Base-by-base conservation (phyloP, 2,329 filamentous ascomycete species). In the Tolypocladium sp. region DNA sequence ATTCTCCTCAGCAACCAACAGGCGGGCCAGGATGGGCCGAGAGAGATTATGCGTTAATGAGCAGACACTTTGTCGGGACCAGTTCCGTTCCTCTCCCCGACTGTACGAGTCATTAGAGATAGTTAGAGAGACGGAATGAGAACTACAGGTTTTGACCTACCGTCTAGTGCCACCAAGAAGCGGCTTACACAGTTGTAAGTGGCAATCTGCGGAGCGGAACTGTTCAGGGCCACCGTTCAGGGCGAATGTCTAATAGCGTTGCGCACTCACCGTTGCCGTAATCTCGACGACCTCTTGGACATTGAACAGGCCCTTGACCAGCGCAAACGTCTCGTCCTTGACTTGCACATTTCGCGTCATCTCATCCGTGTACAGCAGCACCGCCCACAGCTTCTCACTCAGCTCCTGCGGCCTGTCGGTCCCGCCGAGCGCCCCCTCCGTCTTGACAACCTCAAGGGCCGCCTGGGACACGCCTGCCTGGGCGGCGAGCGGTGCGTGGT, bases 111-210 rank as follows among this genome's bases (percentile, higher is more conserved):
- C 10, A 56, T 67, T 61, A 66, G 64, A 49, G n/a, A n/a, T 37
- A 42, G 33, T 25, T 42, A 57, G 42, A 55, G 42, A 44, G 30
- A 25, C n/a, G 12, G 44, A 54, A 60, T 35, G 6, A 30, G 40
- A 38, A 59, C 25, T 38, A 57, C 56, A 55, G 56, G n/a, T 27
- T 42, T 58, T 60, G 49, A 55, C 82, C 73, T 74, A 86, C 84
- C 89, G 75, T 95, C 87, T 59, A 96, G 72, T 17, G 91, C 91
- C 25, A 95, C 90, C 64, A 95, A 72, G 66, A 95, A 92, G 37
- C 91, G 82, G 71, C 88, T 92, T 20, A 95, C 90, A 69, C 89
- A 92, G 70, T 95, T 95, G 71, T 95, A 95, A 58, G 84, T 85
- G 15, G 89, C 89, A 64, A 84, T 72, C 80, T 82, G 55, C 12